Evolutionary conservation across 306 rosid genomes (phyloP).

Genomic region (Ziziphus jujuba): DNA sequence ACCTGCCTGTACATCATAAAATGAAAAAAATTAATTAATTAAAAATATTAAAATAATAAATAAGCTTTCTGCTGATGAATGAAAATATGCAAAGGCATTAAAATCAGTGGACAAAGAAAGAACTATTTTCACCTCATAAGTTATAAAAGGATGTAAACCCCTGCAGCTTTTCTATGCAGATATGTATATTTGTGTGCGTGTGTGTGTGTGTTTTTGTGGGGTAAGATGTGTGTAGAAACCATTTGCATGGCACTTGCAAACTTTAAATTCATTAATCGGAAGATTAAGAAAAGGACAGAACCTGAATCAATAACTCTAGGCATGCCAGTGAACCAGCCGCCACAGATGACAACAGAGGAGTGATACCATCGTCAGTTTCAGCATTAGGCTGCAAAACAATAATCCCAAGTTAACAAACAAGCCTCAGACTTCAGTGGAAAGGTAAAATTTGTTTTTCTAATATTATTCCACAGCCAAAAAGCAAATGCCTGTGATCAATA

Average conservation of each 20-base stretch:
- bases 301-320: constrained; percentile 88
- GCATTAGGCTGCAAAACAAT: constrained; percentile 76
- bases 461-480: constrained; percentile 1
- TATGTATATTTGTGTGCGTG: no score
- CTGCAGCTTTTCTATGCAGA: no score
- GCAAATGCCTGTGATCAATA: neutral
- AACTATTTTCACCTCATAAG: no score
- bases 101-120: no score
- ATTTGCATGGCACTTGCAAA: neutral
- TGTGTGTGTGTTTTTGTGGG: no score
- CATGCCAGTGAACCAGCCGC: constrained; percentile 87
- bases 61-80: neutral
- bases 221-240: constrained; percentile 4
- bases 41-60: neutral
- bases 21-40: neutral
- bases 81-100: neutral
- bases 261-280: neutral
- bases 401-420: constrained; percentile 6
- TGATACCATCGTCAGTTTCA: constrained; percentile 86
- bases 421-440: neutral
- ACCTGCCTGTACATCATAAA: constrained; percentile 64
- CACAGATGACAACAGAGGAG: constrained; percentile 83
- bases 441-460: neutral
- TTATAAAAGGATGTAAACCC: no score
- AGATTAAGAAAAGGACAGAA: constrained; percentile 29